Percentiles rank a stretch among this genome's conserved stretches.
Conservation (phyloP, 129 eudicot genomes). For the Saussurea involucrata region DNA sequence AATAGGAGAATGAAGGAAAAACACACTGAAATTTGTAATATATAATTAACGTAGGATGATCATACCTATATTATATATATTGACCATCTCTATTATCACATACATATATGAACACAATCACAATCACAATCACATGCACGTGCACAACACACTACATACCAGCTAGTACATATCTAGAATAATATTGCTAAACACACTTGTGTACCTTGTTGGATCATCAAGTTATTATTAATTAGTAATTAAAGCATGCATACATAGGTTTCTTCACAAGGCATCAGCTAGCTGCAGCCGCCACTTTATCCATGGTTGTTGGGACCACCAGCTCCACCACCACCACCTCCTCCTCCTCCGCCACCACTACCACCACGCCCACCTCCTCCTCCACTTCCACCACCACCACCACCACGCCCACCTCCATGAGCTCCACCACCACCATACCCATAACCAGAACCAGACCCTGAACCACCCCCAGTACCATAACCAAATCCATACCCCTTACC, state of each 20-base stretch:
- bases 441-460: constrained; percentile 54
- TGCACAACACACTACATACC: neutral
- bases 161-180: neutral
- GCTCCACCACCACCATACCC: constrained; percentile 58
- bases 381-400: constrained; percentile 20
- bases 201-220: constrained; percentile 17
- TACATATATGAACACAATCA: constrained; percentile 8
- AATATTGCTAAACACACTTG: neutral
- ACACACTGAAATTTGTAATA: neutral
- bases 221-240: constrained; percentile 10
- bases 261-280: neutral
- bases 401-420: constrained; percentile 50
- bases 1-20: neutral
- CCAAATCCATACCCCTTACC: constrained; percentile 70
- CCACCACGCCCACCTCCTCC: constrained; percentile 34
- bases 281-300: neutral
- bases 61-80: constrained; percentile 8
- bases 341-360: constrained; percentile 18
- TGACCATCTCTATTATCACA: constrained; percentile 12
- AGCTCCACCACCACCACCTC: neutral
- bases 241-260: neutral
- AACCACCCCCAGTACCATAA: constrained; percentile 66
- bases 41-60: constrained; percentile 12
- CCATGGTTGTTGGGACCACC: constrained; percentile 22
- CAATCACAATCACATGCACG: constrained; percentile 17